These are phyloP conservation scores for Westerdykella ornata DNA, from an alignment of 2,329 filamentous ascomycete species.

Conservation along the genomic window DNA sequence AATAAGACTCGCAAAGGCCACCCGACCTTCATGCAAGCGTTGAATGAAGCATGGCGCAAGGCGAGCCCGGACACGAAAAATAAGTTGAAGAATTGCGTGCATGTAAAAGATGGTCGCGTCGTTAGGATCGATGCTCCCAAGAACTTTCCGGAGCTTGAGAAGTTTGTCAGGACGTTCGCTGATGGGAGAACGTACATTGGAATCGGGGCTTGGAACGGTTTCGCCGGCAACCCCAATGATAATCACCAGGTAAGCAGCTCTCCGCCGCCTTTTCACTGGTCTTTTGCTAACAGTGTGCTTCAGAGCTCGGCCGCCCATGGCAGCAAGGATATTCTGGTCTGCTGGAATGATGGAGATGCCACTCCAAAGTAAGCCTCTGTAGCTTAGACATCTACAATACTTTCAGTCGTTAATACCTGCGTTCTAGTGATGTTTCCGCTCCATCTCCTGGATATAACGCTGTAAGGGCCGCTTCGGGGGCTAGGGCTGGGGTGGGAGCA, in stretches of 20 bases:
- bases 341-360: conserved; percentile 33
- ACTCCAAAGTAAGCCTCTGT: conserved; percentile 4
- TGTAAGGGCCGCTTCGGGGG: no score
- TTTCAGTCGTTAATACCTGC: conserved; percentile 1
- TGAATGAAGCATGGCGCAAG: conserved; percentile 32
- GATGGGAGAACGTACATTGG: conserved; percentile 36
- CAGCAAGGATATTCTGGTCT: conserved; percentile 37
- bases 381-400: conserved; percentile 3
- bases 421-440: background rate
- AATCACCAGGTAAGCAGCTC: conserved; percentile 23
- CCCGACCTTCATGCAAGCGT: conserved; percentile 38
- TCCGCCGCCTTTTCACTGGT: background rate
- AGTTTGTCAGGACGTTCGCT: conserved; percentile 36
- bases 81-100: conserved; percentile 29
- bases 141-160: conserved; percentile 31
- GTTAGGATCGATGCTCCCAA: conserved; percentile 31
- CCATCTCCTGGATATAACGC: no score
- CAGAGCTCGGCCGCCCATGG: conserved; percentile 35
- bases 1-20: conserved; percentile 35
- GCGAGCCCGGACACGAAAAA: conserved; percentile 29
- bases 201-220: conserved; percentile 35
- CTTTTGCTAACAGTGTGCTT: background rate
- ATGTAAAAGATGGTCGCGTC: conserved; percentile 7
- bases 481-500: no score
- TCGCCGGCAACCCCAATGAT: conserved; percentile 28